Base-by-base conservation (phyloP, 2,329 filamentous ascomycete genomes). In the Claviceps fusiformis region DNA sequence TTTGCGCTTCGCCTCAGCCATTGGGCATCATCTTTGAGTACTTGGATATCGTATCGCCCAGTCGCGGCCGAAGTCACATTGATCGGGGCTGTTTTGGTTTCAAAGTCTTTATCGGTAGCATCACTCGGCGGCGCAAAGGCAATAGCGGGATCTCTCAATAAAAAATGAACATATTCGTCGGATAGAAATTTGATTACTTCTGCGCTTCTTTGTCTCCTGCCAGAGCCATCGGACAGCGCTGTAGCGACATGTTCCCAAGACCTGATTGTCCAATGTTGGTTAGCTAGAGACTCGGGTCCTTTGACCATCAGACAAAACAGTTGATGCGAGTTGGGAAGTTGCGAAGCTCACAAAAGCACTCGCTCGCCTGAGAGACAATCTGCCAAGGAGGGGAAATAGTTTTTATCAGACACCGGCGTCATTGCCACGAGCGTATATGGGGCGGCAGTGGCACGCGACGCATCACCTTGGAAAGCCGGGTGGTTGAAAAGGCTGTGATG, bases 21-120 rank as follows among this genome's bases (percentile, higher is more conserved):
- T 61, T 86, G 68, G 39, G 89, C 81, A 73, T 97, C 91, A 50
- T 82, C 80, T 71, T 95, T 95, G 67, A 97, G 82, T 64, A 86
- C 75, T 44, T 86, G 82, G 61, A 95, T 75, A 64, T 91, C 82
- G 66, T 86, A 88, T 55, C 80, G 80, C 45, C 80, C 78, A 62
- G 80, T 81, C 13, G 80, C 74, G 5, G 80, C 80, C 19, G 86
- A 82, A 1, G 88, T 82, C 51, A 90, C 81, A 67, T 95, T 86
- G 58, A 96, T 95, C 5, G 90, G 87, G 27, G 90, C 87, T 0
- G 88, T 95, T 69, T 85, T 90, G 24, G 87, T 87, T 58, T 95
- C 87, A 65, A 95, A 95, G 19, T 80, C 79, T 60, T 80, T 76
- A 68, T 84, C 87, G 35, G 86, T 80, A 62, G 81, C 75, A 53